phyloP scores from a whole-genome alignment of 495 filamentous ascomycete species.

The Talaromyces trachyspermus region DNA sequence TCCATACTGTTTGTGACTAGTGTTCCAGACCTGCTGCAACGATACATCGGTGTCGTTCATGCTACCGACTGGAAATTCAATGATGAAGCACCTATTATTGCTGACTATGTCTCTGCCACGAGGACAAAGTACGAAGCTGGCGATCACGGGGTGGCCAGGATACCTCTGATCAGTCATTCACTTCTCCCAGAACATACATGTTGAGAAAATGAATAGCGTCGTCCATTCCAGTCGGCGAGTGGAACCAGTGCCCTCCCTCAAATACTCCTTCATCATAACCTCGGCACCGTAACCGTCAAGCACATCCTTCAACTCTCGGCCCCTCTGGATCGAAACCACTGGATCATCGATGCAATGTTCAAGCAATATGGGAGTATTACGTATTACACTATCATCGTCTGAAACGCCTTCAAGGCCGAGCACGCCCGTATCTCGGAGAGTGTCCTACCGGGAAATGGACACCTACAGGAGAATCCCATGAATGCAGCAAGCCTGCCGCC shows the following conservation, averaged over 20 bases:
- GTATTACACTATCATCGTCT: not conserved
- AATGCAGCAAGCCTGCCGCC: conserved; percentile 1
- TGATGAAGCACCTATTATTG: too few relatives aligned
- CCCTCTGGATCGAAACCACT: not conserved
- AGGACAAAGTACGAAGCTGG: too few relatives aligned
- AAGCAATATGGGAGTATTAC: not conserved
- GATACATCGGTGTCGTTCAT: too few relatives aligned
- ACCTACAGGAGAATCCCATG: not conserved
- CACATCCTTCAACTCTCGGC: not conserved
- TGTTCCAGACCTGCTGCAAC: too few relatives aligned
- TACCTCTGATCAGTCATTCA: too few relatives aligned
- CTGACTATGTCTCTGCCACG: too few relatives aligned
- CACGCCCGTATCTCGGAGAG: not conserved
- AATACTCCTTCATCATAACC: conserved; percentile 1
- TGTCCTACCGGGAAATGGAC: not conserved
- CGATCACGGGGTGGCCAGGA: too few relatives aligned
- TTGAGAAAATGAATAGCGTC: conserved; percentile 1
- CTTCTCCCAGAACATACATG: not conserved
- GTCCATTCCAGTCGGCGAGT: not conserved
- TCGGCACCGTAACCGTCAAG: not conserved
- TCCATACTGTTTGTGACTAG: too few relatives aligned
- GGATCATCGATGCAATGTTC: conserved; percentile 3
- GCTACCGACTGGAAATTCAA: too few relatives aligned
- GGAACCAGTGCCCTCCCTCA: conserved; percentile 3
- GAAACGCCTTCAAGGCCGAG: not conserved